Conservation (phyloP, 805 yeast genomes). For the Nakazawaea anatomiae region DNA sequence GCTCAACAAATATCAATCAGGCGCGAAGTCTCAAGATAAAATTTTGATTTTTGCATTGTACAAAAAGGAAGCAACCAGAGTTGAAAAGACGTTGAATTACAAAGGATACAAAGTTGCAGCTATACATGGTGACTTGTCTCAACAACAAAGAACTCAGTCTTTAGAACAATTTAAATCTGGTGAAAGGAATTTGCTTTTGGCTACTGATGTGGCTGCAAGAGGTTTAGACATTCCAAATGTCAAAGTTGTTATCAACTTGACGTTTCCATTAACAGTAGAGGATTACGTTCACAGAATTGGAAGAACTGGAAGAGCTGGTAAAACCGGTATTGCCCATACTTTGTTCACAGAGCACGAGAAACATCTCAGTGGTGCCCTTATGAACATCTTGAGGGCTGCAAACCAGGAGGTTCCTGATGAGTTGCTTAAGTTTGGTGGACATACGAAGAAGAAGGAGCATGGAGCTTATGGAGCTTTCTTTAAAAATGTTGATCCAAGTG, state of each 20-base stretch:
- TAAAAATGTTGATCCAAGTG: conserved; percentile 83
- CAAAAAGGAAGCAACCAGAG: conserved; percentile 92
- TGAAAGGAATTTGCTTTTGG: conserved; percentile 66
- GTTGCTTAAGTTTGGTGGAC: conserved; percentile 90
- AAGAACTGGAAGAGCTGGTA: conserved; percentile 97
- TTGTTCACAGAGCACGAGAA: conserved; percentile 95
- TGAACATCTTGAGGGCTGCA: conserved; percentile 90
- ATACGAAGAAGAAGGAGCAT: conserved; percentile 96
- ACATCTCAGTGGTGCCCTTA: conserved; percentile 90
- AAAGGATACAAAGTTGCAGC: conserved; percentile 85
- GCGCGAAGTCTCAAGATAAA: conserved; percentile 63
- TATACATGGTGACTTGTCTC: conserved; percentile 92
- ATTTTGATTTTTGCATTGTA: conserved; percentile 89
- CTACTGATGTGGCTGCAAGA: conserved; percentile 98
- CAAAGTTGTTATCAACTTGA: conserved; percentile 87
- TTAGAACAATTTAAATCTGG: conserved; percentile 82
- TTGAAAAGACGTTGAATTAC: conserved; percentile 67
- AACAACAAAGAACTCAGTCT: conserved; percentile 87
- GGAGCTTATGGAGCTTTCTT: conserved; percentile 97
- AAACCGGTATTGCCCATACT: conserved; percentile 91
- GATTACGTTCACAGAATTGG: conserved; percentile 98
- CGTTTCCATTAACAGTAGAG: conserved; percentile 94
- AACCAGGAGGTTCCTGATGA: conserved; percentile 95
- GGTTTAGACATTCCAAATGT: conserved; percentile 98
- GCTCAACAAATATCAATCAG: conserved; percentile 68